Percentiles rank a stretch among this genome's conserved stretches.
phyloP scores from a whole-genome alignment of 148 eudicot species.

The Persicaria tinctoria region DNA sequence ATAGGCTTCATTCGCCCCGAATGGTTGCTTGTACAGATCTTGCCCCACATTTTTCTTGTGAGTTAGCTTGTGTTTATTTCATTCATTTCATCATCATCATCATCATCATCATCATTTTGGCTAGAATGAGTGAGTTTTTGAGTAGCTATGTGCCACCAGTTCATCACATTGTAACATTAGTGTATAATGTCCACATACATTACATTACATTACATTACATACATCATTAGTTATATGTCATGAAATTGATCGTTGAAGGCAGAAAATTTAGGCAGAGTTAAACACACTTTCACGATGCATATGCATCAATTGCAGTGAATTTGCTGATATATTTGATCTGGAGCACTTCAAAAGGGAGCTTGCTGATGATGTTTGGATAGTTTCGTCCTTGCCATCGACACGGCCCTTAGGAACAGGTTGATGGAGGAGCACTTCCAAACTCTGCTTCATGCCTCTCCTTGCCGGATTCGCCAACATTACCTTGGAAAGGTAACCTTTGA shows the following conservation, averaged over 20 bases:
- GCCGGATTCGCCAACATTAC: too few species aligned
- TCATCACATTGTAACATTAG: slow-evolving; percentile 2
- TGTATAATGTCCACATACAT: neutral
- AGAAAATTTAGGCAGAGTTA: neutral
- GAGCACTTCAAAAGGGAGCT: too few species aligned
- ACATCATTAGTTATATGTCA: slow-evolving; percentile 5
- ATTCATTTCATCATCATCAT: slow-evolving; percentile 22
- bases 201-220: slow-evolving; percentile 2
- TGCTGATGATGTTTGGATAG: too few species aligned
- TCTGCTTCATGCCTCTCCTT: too few species aligned
- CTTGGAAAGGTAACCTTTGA: too few species aligned
- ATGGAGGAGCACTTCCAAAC: too few species aligned
- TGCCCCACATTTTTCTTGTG: neutral
- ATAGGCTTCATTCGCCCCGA: slow-evolving; percentile 16
- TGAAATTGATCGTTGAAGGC: neutral
- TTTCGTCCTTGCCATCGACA: too few species aligned
- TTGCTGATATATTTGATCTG: too few species aligned
- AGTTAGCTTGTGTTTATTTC: slow-evolving; percentile 6
- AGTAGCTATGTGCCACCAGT: neutral
- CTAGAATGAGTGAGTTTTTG: slow-evolving; percentile 7
- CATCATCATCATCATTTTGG: too few species aligned
- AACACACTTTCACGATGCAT: too few species aligned
- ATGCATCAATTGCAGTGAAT: too few species aligned
- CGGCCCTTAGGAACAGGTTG: too few species aligned
- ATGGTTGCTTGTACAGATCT: slow-evolving; percentile 22